Evolutionary conservation across 1,284 basidiomycete species (phyloP), one percentile per base, ranked within the genome.

Genomic region (Apiotrichum gamsii): DNA sequence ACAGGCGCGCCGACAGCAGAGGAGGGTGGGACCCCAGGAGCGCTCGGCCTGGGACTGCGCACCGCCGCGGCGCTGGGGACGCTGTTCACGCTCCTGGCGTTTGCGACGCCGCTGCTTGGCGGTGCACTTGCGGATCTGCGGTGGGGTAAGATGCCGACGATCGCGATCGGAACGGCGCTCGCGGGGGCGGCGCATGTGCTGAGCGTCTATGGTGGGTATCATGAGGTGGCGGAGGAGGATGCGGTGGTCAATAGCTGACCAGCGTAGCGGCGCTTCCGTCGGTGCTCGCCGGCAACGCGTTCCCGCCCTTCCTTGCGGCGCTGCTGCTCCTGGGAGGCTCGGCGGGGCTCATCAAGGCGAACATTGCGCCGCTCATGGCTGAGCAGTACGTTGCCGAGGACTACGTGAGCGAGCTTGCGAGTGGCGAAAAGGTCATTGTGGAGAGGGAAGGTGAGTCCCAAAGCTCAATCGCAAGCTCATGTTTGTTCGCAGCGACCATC

Each of bases 361-460:
- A 54, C 24, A 54, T 59, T 14, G 57, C 54, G 4, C 54, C 57
- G 5, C 45, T 59, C 35, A 59, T 59, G 54, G 57, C 51, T 2
- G 54, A 59, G 34, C 57, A 59, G 38, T 59, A 54, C 31, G 32
- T 39, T 3, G 42, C 49, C 2, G 18, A 40, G 3, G 54, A 59
- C 32, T 49, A 52, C 18, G 36, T 58, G 13, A 3, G 3, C 1
- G 41, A 33, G 2, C 24, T 50, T n/a, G 25, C 32, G 2, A 14
- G 21, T 19, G 57, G 57, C 14, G 52, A 56, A 28, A 50, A 51
- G 35, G 54, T 59, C 28, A 54, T 59, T 15, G 40, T 59, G 11
- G 54, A 54, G 20, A 24, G 54, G 23, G 54, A 56, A 35, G 49
- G 56, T 57, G 16, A 23, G 52, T 45, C 4, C 4, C n/a, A n/a